Conservation (phyloP, 495 filamentous ascomycete species). For the Penicillium malachiteum region DNA sequence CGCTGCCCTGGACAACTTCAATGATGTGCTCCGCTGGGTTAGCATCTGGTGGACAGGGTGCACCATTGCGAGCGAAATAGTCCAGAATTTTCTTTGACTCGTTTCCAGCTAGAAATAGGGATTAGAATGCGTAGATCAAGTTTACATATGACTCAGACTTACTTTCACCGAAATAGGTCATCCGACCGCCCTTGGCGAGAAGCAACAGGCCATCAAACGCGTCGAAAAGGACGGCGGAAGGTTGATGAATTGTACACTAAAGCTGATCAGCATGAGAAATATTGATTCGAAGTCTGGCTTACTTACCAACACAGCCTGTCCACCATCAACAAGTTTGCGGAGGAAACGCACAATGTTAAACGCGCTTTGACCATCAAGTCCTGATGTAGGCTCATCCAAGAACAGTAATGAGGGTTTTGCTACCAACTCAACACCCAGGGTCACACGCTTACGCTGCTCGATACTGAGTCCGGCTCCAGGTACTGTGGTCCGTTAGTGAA, state of each 20-base stretch:
- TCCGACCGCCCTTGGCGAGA: conserved; percentile 52
- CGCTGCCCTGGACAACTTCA: conserved; percentile 43
- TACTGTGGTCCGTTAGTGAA: conserved; percentile 22
- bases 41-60: conserved; percentile 43
- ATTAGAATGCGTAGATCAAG: neutral
- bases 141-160: conserved; percentile 17
- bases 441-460: conserved; percentile 85
- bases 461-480: conserved; percentile 75
- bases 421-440: conserved; percentile 75
- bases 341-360: conserved; percentile 72
- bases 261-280: conserved; percentile 3
- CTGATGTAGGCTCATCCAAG: conserved; percentile 64
- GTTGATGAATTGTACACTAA: conserved; percentile 86
- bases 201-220: conserved; percentile 52
- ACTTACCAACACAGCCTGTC: conserved; percentile 72
- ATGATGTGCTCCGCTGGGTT: conserved; percentile 63
- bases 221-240: conserved; percentile 64
- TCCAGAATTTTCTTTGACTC: conserved; percentile 55
- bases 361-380: conserved; percentile 63
- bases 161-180: conserved; percentile 59
- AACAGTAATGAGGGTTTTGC: conserved; percentile 66
- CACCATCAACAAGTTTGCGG: conserved; percentile 75
- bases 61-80: conserved; percentile 54
- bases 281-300: neutral
- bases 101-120: conserved; percentile 56